Evolutionary conservation across 441 rosid species (phyloP).

Genomic region (Jatropha podagrica): DNA sequence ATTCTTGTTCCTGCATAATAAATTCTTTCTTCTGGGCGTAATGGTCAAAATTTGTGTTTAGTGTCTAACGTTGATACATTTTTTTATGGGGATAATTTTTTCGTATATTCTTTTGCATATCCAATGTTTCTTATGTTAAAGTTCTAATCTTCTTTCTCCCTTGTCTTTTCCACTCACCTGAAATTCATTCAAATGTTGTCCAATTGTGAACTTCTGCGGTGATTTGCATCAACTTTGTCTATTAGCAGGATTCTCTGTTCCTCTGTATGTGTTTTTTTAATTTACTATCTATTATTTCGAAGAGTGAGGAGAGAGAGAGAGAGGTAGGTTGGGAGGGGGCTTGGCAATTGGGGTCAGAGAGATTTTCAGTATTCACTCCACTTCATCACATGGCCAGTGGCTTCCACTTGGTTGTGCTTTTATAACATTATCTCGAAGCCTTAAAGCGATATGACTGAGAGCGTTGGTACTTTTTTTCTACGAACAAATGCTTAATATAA

Average conservation of each 20-base stretch:
- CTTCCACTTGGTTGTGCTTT: constrained; percentile 9
- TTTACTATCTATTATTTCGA: neutral
- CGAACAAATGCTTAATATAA: neutral
- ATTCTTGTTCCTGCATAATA: neutral
- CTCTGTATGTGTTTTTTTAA: neutral
- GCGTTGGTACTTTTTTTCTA: too few species aligned
- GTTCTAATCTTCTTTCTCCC: neutral
- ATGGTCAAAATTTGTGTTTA: neutral
- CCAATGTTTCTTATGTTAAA: neutral
- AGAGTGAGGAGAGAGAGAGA: neutral
- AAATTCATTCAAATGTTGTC: neutral
- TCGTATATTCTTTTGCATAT: neutral
- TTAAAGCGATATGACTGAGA: too few species aligned
- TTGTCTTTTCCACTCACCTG: neutral
- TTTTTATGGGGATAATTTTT: neutral
- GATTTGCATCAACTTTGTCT: neutral
- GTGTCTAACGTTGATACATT: neutral
- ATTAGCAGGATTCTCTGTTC: neutral
- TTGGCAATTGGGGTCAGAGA: neutral
- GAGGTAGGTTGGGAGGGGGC: neutral
- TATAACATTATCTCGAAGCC: neutral
- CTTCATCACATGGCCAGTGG: constrained; percentile 13
- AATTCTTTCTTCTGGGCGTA: neutral
- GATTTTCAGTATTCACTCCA: neutral
- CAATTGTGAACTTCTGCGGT: neutral